A percentile compares a stretch with the other conserved stretches of the same genome.
These are phyloP conservation scores for Penicillium parvum DNA, from an alignment of 495 filamentous ascomycete genomes.

Conservation along the genomic window DNA sequence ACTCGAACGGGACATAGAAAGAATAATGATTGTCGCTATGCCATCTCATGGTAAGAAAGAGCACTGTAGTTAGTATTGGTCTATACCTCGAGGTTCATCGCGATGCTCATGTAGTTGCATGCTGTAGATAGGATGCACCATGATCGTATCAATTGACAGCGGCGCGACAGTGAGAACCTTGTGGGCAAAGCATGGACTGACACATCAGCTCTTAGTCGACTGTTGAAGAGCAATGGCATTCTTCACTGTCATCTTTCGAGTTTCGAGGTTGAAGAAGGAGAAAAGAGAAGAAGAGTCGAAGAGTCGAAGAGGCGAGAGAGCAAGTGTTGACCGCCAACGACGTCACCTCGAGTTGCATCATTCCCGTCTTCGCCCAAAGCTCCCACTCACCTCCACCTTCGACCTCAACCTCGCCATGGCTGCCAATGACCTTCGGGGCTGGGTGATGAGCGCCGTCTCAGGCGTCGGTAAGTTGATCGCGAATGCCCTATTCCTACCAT, in stretches of 20 bases:
- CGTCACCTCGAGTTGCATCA: slow-evolving; percentile 21
- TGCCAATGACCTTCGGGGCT: slow-evolving; percentile 82
- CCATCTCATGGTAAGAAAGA: too few relatives aligned
- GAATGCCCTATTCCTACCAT: neutral
- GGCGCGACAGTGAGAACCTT: slow-evolving; percentile 13
- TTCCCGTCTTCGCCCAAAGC: slow-evolving; percentile 3
- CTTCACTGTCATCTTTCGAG: neutral
- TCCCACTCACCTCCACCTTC: neutral
- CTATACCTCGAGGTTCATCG: too few relatives aligned
- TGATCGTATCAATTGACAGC: neutral
- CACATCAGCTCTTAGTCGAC: neutral
- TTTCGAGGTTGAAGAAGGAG: neutral
- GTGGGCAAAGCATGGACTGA: slow-evolving; percentile 11
- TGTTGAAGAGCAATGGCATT: neutral
- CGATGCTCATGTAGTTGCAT: too few relatives aligned
- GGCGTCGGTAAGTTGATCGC: slow-evolving; percentile 58
- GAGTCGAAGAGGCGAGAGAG: neutral
- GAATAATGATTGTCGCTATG: too few relatives aligned
- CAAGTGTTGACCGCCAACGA: slow-evolving; percentile 16
- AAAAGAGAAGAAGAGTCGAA: neutral
- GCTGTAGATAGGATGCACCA: too few relatives aligned
- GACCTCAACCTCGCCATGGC: slow-evolving; percentile 30
- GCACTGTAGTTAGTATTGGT: too few relatives aligned
- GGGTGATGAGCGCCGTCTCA: slow-evolving; percentile 85
- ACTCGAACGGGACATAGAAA: too few relatives aligned